Evolutionary conservation across 148 eudicot species (phyloP).

Genomic region (Pouteria glomerata): DNA sequence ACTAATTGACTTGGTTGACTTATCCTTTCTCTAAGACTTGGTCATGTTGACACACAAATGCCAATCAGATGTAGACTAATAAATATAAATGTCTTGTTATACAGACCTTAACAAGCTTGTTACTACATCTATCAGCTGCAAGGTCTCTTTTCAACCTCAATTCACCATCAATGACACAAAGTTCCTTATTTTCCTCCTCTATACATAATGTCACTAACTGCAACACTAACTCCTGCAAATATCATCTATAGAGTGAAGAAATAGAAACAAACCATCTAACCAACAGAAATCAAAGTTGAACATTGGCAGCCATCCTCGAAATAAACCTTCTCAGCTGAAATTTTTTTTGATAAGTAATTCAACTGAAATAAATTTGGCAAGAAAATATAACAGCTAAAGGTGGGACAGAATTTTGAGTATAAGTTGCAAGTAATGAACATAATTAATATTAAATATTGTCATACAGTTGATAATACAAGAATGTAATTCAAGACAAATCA

Average conservation of each 20-base stretch:
- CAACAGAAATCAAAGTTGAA: background rate
- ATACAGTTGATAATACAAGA: no score
- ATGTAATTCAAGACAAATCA: no score
- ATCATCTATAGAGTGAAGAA: background rate
- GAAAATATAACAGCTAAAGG: no score
- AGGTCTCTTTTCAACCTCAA: slow-evolving; percentile 1
- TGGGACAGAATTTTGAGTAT: no score
- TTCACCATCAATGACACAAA: background rate
- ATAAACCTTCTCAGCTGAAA: background rate
- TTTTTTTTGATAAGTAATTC: no score
- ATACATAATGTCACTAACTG: background rate
- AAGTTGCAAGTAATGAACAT: no score
- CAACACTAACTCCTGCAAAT: background rate
- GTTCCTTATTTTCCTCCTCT: background rate
- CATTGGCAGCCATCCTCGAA: background rate
- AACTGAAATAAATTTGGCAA: no score
- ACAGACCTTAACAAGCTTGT: background rate
- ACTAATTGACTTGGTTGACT: no score
- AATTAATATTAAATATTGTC: no score
- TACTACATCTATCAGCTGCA: background rate
- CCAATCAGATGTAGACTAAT: background rate
- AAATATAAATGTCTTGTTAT: background rate
- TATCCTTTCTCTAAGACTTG: no score
- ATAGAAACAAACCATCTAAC: background rate
- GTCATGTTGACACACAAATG: no score